phyloP scores from a whole-genome alignment of 2,329 filamentous ascomycete species.

The Scopulariopsis brevicaulis region DNA sequence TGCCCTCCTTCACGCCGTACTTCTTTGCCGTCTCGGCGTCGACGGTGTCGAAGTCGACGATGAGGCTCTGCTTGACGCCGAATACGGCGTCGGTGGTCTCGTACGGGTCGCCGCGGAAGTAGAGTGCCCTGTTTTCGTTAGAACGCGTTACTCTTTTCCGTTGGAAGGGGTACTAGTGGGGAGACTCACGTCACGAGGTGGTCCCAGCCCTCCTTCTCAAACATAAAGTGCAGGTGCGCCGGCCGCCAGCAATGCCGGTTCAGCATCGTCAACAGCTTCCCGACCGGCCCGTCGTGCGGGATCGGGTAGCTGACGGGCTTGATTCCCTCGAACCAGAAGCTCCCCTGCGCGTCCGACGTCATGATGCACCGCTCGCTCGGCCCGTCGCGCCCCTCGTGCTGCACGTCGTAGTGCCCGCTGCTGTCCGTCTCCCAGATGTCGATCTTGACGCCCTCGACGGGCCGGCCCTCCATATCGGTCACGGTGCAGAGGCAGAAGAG shows the following conservation, averaged over 20 bases:
- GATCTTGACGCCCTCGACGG: conserved; percentile 51
- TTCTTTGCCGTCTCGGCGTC: conserved; percentile 41
- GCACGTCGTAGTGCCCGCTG: conserved; percentile 65
- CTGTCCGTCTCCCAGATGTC: conserved; percentile 75
- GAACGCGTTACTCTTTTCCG: neutral
- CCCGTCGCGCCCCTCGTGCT: conserved; percentile 45
- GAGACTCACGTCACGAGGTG: conserved; percentile 68
- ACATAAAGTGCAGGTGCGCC: conserved; percentile 82
- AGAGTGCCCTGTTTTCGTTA: conserved; percentile 48
- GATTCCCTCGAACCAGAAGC: conserved; percentile 78
- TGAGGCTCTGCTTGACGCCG: conserved; percentile 70
- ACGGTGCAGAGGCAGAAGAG: conserved; percentile 57
- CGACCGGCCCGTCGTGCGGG: conserved; percentile 74
- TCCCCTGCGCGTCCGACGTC: conserved; percentile 14
- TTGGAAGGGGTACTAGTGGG: neutral
- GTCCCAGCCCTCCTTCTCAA: conserved; percentile 69
- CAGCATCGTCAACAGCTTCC: conserved; percentile 52
- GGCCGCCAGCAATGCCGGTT: conserved; percentile 70
- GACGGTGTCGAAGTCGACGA: conserved; percentile 49
- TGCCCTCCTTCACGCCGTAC: conserved; percentile 54
- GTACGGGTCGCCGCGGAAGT: conserved; percentile 67
- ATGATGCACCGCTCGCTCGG: conserved; percentile 18
- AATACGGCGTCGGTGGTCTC: conserved; percentile 79
- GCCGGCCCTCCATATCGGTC: conserved; percentile 46
- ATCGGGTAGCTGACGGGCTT: conserved; percentile 80